These are phyloP conservation scores for Triangularia setosa DNA, from an alignment of 2,329 filamentous ascomycete species.

Conservation along the genomic window DNA sequence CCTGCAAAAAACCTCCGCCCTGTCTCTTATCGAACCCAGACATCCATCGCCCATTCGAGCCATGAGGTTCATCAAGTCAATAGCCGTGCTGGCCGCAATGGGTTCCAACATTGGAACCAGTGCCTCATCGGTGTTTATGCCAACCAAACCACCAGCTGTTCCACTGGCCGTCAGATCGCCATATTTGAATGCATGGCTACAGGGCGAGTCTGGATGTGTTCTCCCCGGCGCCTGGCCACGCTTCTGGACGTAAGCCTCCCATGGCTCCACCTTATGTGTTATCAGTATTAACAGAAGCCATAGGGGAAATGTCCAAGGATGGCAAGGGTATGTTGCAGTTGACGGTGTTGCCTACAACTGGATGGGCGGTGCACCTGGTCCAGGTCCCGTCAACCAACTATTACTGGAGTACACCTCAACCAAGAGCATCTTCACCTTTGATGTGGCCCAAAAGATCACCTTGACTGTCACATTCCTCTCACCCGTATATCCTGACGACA, in stretches of 20 bases:
- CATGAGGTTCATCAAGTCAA: conserved; percentile 17
- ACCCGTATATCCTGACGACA: conserved; percentile 63
- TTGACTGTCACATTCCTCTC: conserved; percentile 69
- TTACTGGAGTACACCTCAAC: conserved; percentile 69
- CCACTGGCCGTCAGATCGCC: conserved; percentile 72
- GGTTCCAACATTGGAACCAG: background rate
- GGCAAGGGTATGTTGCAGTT: conserved; percentile 67
- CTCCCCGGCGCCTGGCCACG: conserved; percentile 65
- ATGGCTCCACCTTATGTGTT: background rate
- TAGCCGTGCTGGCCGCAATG: conserved; percentile 16
- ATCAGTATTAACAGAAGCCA: background rate
- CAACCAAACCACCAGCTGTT: conserved; percentile 33
- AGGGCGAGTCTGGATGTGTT: conserved; percentile 60
- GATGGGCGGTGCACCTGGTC: conserved; percentile 57
- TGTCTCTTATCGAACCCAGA: background rate
- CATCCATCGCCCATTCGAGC: background rate
- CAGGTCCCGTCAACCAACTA: conserved; percentile 54
- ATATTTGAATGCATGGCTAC: conserved; percentile 68
- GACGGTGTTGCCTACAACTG: conserved; percentile 59
- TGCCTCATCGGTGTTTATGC: conserved; percentile 27
- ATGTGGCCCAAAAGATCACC: conserved; percentile 56
- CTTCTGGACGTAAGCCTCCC: conserved; percentile 60
- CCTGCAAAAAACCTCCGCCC: background rate
- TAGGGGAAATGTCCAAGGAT: conserved; percentile 56
- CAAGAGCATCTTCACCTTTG: conserved; percentile 64